phyloP scores from a whole-genome alignment of 2,329 filamentous ascomycete species.

The Trichoderma sp. region DNA sequence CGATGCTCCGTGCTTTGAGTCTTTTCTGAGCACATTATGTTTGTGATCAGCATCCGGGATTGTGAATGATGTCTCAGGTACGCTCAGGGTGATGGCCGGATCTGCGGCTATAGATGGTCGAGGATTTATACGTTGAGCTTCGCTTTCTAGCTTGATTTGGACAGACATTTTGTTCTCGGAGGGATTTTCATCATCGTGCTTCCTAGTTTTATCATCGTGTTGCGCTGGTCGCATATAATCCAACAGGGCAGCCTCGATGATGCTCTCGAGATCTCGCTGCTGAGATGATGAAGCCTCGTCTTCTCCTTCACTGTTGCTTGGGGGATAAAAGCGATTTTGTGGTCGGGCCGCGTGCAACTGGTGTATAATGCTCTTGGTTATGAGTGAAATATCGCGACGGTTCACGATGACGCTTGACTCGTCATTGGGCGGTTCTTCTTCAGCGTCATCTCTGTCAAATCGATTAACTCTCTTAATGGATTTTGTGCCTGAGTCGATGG shows the following conservation, averaged over 20 bases:
- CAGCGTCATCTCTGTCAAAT: background rate
- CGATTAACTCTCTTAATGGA: conserved; percentile 6
- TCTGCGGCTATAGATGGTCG: conserved; percentile 32
- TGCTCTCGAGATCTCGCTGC: background rate
- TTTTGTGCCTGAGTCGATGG: background rate
- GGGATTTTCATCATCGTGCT: background rate
- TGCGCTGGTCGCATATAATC: background rate
- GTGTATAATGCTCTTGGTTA: conserved; percentile 8
- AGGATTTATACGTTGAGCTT: conserved; percentile 32
- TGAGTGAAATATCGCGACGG: conserved; percentile 4
- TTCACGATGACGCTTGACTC: background rate
- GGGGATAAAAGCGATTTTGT: background rate
- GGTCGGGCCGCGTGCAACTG: background rate
- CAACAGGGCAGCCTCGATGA: conserved; percentile 3
- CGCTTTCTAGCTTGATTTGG: conserved; percentile 30
- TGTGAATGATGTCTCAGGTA: conserved; percentile 38
- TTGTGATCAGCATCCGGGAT: conserved; percentile 30
- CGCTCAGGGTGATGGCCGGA: conserved; percentile 40
- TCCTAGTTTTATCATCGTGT: background rate
- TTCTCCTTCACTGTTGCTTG: background rate
- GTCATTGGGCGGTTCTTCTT: background rate
- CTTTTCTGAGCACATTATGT: conserved; percentile 30
- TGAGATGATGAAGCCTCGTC: background rate
- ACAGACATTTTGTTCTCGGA: conserved; percentile 13
- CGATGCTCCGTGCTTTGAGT: conserved; percentile 26